A percentile compares a stretch with the other conserved stretches of the same genome.
These are phyloP conservation scores for Lyophyllum shimeji DNA, from an alignment of 768 basidiomycete genomes.

Conservation along the genomic window DNA sequence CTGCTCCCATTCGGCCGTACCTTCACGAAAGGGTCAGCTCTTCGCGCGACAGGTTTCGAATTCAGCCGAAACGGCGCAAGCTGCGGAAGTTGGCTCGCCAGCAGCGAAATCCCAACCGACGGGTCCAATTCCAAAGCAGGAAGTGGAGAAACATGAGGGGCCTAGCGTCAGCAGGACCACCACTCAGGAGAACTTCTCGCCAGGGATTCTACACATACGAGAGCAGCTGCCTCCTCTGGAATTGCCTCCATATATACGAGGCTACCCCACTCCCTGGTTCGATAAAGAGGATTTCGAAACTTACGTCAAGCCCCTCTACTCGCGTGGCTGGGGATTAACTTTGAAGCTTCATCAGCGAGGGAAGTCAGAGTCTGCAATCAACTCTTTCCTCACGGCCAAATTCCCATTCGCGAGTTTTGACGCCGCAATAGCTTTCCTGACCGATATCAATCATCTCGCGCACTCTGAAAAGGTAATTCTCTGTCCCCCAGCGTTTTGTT, in stretches of 20 bases:
- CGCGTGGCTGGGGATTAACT: slow-evolving; percentile 25
- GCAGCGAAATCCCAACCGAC: not conserved
- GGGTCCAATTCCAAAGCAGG: not conserved
- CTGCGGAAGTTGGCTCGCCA: not conserved
- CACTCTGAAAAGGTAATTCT: slow-evolving; percentile 29
- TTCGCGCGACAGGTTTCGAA: not conserved
- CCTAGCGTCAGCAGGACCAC: too few relatives aligned
- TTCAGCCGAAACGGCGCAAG: not conserved
- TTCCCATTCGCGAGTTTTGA: slow-evolving; percentile 20
- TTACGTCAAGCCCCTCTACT: slow-evolving; percentile 35
- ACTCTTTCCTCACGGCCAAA: slow-evolving; percentile 11
- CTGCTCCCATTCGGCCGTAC: not conserved
- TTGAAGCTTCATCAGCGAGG: not conserved
- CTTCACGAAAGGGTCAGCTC: not conserved
- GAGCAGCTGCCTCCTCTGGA: slow-evolving; percentile 9
- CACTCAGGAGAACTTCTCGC: too few relatives aligned
- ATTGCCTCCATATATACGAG: slow-evolving; percentile 14
- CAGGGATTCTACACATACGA: too few relatives aligned
- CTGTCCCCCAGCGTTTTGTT: not conserved
- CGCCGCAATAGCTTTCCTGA: slow-evolving; percentile 19
- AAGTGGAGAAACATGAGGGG: not conserved
- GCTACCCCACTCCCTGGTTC: slow-evolving; percentile 36
- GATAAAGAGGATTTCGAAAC: slow-evolving; percentile 26
- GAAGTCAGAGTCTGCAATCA: not conserved
- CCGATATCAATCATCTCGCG: slow-evolving; percentile 13